Percentiles rank a stretch among this genome's conserved stretches.
Conservation (phyloP, 768 basidiomycete species). For the Xerocomus brunneocitrinus region DNA sequence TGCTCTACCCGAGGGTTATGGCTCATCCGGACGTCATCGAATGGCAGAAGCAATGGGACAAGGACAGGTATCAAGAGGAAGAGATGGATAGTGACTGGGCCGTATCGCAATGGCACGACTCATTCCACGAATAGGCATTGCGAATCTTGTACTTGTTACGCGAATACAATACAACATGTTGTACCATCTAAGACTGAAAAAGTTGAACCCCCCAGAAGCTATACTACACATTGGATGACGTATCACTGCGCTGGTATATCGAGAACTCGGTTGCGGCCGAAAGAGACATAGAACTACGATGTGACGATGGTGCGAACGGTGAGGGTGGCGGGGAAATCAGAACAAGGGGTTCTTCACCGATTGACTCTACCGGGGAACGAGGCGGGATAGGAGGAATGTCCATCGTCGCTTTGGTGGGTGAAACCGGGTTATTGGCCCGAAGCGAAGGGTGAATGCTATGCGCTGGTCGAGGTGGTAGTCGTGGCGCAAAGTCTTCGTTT, state of each 20-base stretch:
- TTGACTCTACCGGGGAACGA: conserved; percentile 23
- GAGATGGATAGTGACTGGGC: conserved; percentile 33
- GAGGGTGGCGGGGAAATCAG: conserved; percentile 17
- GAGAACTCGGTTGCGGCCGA: conserved; percentile 5
- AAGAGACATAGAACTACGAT: conserved; percentile 14
- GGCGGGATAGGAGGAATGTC: conserved; percentile 28
- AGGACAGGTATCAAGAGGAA: conserved; percentile 25
- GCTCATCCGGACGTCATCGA: conserved; percentile 33
- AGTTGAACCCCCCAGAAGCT: neutral
- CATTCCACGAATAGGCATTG: conserved; percentile 15
- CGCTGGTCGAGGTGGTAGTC: conserved; percentile 61
- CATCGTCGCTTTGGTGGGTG: conserved; percentile 43
- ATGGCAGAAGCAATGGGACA: conserved; percentile 29
- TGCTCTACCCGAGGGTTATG: conserved; percentile 26
- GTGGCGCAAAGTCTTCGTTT: conserved; percentile 69
- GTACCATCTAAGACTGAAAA: conserved; percentile 2
- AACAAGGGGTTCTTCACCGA: conserved; percentile 10
- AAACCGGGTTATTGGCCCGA: conserved; percentile 43
- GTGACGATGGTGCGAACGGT: conserved; percentile 12
- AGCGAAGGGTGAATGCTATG: conserved; percentile 78
- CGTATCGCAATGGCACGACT: conserved; percentile 30
- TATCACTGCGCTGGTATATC: conserved; percentile 7
- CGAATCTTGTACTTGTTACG: neutral
- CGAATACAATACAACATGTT: conserved; percentile 5
- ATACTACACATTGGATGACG: conserved; percentile 13